Percentiles rank a stretch among this genome's conserved stretches.
These are phyloP conservation scores for Leonotis leonurus DNA, from an alignment of 257 asterid genomes.

Conservation along the genomic window DNA sequence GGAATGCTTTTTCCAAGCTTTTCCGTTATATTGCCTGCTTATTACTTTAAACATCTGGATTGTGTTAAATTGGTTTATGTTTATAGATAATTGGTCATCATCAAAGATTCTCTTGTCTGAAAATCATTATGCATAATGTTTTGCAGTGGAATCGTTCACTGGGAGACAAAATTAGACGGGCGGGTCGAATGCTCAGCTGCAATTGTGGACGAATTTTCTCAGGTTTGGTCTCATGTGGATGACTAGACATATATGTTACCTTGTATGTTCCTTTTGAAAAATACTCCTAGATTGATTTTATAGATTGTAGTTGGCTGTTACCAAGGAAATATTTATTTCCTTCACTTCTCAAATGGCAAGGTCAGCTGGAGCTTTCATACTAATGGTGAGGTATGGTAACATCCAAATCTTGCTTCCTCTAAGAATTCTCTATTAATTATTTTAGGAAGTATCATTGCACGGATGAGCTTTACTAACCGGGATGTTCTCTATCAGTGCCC, in stretches of 20 bases:
- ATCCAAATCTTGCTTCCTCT: neutral
- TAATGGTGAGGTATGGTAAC: slow-evolving; percentile 63
- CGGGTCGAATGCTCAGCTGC: slow-evolving; percentile 90
- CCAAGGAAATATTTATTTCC: slow-evolving; percentile 68
- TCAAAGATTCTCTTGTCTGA: neutral
- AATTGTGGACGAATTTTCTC: slow-evolving; percentile 67
- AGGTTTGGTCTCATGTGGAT: slow-evolving; percentile 38
- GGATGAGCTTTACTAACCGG: neutral
- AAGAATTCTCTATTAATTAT: neutral
- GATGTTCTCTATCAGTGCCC: neutral
- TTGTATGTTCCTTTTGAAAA: slow-evolving; percentile 3
- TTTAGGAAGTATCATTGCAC: neutral
- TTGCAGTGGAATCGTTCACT: slow-evolving; percentile 59
- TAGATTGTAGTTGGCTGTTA: slow-evolving; percentile 93
- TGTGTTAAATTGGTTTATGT: neutral
- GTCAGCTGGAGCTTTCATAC: slow-evolving; percentile 75
- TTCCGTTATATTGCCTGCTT: neutral
- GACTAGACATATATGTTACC: neutral
- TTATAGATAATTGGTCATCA: slow-evolving; percentile 10
- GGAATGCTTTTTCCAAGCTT: neutral
- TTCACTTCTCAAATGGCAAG: slow-evolving; percentile 55
- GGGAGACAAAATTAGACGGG: slow-evolving; percentile 79
- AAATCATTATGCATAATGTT: slow-evolving; percentile 1
- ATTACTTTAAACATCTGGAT: slow-evolving; percentile 5
- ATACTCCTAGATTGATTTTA: slow-evolving; percentile 1